These are phyloP conservation scores for Collybia nuda DNA, from an alignment of 768 basidiomycete species.

Conservation along the genomic window DNA sequence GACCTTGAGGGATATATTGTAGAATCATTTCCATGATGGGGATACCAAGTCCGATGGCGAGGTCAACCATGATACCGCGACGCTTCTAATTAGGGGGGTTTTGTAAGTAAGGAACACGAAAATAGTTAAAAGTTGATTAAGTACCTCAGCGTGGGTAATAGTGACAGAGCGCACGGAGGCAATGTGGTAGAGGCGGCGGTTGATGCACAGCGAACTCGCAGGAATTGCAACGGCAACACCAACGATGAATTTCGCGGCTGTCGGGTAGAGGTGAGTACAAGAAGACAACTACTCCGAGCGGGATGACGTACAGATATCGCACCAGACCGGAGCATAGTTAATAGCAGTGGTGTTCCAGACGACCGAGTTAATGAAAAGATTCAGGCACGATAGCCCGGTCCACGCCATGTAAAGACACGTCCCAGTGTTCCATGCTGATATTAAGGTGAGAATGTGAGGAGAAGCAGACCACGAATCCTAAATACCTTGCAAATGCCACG, in stretches of 20 bases:
- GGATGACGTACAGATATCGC: slow-evolving; percentile 50
- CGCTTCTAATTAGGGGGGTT: slow-evolving; percentile 29
- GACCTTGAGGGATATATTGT: slow-evolving; percentile 45
- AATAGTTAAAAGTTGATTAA: background rate
- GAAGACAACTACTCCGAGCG: background rate
- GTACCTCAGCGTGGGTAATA: slow-evolving; percentile 35
- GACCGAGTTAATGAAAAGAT: slow-evolving; percentile 63
- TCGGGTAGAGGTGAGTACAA: background rate
- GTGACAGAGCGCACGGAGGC: slow-evolving; percentile 51
- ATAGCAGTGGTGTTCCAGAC: slow-evolving; percentile 65
- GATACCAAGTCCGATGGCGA: slow-evolving; percentile 52
- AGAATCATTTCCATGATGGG: slow-evolving; percentile 38
- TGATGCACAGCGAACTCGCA: slow-evolving; percentile 56
- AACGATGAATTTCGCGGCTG: slow-evolving; percentile 46
- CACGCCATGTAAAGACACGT: slow-evolving; percentile 75
- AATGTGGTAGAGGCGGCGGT: slow-evolving; percentile 64
- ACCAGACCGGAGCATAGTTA: slow-evolving; percentile 61
- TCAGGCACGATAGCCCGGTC: slow-evolving; percentile 58
- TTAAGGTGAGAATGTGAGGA: background rate
- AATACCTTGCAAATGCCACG: slow-evolving; percentile 67
- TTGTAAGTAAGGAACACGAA: background rate
- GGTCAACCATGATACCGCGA: slow-evolving; percentile 48
- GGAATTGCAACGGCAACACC: slow-evolving; percentile 48
- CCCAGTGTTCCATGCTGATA: slow-evolving; percentile 26
- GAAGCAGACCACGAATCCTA: background rate